A percentile compares a stretch with the other conserved stretches of the same genome.
Conservation (phyloP, 352 stramenopile species). For the Pythium utonaiense region DNA sequence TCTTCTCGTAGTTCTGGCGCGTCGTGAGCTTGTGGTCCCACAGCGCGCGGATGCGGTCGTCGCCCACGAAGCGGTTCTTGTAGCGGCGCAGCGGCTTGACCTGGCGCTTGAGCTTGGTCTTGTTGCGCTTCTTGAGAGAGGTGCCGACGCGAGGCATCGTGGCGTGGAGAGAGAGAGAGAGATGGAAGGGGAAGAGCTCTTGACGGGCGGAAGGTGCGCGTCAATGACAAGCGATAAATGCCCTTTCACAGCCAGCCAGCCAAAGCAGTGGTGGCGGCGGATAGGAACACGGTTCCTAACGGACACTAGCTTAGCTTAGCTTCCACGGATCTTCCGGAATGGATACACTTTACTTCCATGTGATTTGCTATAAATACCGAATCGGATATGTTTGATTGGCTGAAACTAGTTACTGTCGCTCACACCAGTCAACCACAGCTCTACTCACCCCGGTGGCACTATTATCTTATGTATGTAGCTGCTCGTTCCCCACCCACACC, state of each 20-base stretch:
- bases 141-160: slow-evolving; percentile 46
- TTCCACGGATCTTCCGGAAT: not conserved
- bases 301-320: not conserved
- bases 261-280: not conserved
- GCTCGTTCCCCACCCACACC: not conserved
- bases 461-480: slow-evolving; percentile 5
- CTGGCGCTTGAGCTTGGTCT: slow-evolving; percentile 64
- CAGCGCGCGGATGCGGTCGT: slow-evolving; percentile 62
- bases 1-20: slow-evolving; percentile 75
- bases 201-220: not conserved
- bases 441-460: not conserved
- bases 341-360: not conserved
- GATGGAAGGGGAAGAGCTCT: not conserved
- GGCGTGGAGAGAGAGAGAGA: not conserved
- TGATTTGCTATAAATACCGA: not conserved
- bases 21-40: slow-evolving; percentile 82
- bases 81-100: slow-evolving; percentile 73
- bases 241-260: slow-evolving; percentile 14
- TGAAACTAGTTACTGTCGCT: not conserved
- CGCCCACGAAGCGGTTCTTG: slow-evolving; percentile 68
- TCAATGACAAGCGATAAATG: slow-evolving; percentile 3
- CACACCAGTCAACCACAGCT: not conserved
- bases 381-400: not conserved
- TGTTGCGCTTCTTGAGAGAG: slow-evolving; percentile 63
- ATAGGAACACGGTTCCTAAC: not conserved